Percentiles rank a stretch among this genome's conserved stretches.
These are phyloP conservation scores for Backusella sp. DNA, from an alignment of 192 early-diverging fungal species.

Conservation along the genomic window DNA sequence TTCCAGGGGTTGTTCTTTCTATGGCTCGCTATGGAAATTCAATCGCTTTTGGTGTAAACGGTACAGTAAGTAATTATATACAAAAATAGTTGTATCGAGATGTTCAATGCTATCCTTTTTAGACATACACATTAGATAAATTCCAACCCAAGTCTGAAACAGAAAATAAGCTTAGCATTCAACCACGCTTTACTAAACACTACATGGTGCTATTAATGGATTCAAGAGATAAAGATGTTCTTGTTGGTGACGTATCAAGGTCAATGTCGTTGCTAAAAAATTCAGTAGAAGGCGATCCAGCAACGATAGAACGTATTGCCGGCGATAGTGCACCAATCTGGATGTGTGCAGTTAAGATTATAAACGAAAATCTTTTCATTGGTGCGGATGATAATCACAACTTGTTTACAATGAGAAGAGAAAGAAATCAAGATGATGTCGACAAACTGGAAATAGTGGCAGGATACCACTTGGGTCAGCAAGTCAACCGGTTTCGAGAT, in stretches of 20 bases:
- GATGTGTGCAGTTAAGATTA: conserved; percentile 60
- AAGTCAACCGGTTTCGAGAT: conserved; percentile 72
- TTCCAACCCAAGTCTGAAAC: conserved; percentile 9
- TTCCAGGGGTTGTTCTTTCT: conserved; percentile 66
- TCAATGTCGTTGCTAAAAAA: conserved; percentile 65
- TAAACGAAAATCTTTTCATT: conserved; percentile 61
- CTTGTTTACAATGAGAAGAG: conserved; percentile 55
- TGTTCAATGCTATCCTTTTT: neutral
- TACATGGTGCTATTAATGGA: conserved; percentile 39
- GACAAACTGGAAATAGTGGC: conserved; percentile 53
- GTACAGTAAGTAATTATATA: conserved; percentile 40
- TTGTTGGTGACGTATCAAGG: conserved; percentile 71
- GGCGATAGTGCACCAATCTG: conserved; percentile 61
- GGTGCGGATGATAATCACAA: conserved; percentile 59
- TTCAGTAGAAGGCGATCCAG: neutral
- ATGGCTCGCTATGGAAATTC: conserved; percentile 59
- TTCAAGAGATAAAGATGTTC: conserved; percentile 61
- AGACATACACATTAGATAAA: conserved; percentile 11
- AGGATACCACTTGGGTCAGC: conserved; percentile 79
- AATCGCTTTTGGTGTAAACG: conserved; percentile 68
- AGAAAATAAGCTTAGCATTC: conserved; percentile 26
- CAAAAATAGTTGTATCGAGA: neutral
- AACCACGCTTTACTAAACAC: conserved; percentile 42
- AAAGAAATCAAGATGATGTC: conserved; percentile 19
- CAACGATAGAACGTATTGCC: conserved; percentile 53